Evolutionary conservation across 768 basidiomycete species (phyloP).

Genomic region (Mycena olivaceomarginata): DNA sequence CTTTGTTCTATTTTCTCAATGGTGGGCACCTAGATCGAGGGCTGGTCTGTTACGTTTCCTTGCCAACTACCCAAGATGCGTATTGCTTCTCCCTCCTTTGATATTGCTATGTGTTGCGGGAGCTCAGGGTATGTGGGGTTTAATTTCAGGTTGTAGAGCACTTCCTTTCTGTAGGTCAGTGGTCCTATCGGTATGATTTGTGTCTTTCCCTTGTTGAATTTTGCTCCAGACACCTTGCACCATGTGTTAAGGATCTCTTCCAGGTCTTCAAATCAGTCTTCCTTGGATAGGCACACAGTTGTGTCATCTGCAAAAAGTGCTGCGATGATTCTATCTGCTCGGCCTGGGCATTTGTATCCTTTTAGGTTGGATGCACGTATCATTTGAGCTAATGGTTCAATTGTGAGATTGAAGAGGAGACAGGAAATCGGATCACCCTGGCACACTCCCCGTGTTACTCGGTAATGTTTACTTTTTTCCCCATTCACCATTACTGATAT

Average conservation of each 20-base stretch:
- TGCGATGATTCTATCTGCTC: conserved; percentile 49
- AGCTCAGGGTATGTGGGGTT: neutral
- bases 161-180: neutral
- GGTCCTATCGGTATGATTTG: conserved; percentile 13
- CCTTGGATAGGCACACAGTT: conserved; percentile 55
- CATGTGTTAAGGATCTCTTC: conserved; percentile 55
- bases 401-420: no score
- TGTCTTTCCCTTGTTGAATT: conserved; percentile 54
- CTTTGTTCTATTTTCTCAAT: conserved; percentile 45
- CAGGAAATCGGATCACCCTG: no score
- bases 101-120: conserved; percentile 25
- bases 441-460: no score
- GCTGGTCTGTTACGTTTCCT: conserved; percentile 36
- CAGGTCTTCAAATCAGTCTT: conserved; percentile 51
- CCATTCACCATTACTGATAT: no score
- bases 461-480: no score
- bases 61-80: conserved; percentile 46
- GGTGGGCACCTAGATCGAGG: conserved; percentile 33
- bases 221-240: conserved; percentile 49
- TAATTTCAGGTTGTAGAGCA: neutral
- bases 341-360: no score
- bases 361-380: no score
- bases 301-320: conserved; percentile 66
- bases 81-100: conserved; percentile 33
- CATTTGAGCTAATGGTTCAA: no score